phyloP scores from a whole-genome alignment of 2,329 filamentous ascomycete genomes.

The Pestalotiopsis sp. region DNA sequence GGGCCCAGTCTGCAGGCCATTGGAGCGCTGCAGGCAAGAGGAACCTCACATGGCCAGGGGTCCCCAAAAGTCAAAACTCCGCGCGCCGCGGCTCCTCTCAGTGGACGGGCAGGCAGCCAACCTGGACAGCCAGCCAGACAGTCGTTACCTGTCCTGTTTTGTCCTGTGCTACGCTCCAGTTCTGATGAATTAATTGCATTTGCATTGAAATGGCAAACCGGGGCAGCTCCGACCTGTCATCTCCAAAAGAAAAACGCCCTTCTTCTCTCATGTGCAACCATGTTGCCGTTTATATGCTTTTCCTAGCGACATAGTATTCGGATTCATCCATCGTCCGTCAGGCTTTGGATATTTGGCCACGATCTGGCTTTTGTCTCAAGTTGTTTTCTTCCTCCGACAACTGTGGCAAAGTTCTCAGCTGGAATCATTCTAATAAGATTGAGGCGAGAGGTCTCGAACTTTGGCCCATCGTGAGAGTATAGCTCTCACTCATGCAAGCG shows the following conservation, averaged over 20 bases:
- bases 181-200: neutral
- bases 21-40: neutral
- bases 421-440: neutral
- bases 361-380: neutral
- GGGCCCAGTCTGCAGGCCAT: no score
- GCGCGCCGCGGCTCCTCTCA: neutral
- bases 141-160: neutral
- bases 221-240: neutral
- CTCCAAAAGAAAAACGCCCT: neutral
- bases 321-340: neutral
- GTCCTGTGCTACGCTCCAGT: neutral
- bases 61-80: neutral
- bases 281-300: neutral
- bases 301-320: neutral
- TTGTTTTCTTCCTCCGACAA: neutral
- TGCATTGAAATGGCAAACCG: neutral
- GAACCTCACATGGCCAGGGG: slow-evolving; percentile 10
- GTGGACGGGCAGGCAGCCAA: neutral
- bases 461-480: neutral
- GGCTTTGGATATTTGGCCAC: neutral
- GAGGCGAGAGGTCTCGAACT: neutral
- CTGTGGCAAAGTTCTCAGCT: neutral
- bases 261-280: neutral
- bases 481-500: neutral
- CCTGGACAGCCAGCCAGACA: neutral